Percentiles rank a stretch among this genome's conserved stretches.
Evolutionary conservation across 306 rosid species (phyloP).

Genomic region (Potentilla sterilis): DNA sequence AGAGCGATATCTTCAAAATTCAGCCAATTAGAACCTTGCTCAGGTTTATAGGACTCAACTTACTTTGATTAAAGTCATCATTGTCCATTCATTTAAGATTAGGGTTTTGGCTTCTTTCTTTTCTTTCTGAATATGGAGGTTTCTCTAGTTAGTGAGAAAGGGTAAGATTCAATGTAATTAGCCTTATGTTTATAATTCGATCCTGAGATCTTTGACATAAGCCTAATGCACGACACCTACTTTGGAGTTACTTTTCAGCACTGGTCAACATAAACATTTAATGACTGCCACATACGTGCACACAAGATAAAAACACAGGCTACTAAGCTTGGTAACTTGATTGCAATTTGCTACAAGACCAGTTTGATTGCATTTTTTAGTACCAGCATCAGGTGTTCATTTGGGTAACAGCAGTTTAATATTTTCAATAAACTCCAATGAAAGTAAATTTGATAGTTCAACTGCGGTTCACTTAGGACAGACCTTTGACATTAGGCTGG

Average conservation of each 20-base stretch:
- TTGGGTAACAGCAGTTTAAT: background rate
- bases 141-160: background rate
- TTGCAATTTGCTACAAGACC: background rate
- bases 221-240: background rate
- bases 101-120: background rate
- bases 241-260: background rate
- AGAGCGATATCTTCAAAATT: background rate
- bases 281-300: background rate
- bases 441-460: background rate
- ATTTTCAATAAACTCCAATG: background rate
- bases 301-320: background rate
- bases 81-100: background rate
- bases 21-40: background rate
- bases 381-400: background rate
- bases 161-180: background rate
- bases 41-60: background rate
- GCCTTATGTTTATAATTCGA: background rate
- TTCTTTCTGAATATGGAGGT: background rate
- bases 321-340: background rate
- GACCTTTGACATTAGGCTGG: slow-evolving; percentile 1
- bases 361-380: background rate
- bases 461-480: background rate
- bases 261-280: background rate
- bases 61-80: background rate
- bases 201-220: background rate